Base-by-base conservation (phyloP, 2,329 filamentous ascomycete species). In the Ramularia endophylla region DNA sequence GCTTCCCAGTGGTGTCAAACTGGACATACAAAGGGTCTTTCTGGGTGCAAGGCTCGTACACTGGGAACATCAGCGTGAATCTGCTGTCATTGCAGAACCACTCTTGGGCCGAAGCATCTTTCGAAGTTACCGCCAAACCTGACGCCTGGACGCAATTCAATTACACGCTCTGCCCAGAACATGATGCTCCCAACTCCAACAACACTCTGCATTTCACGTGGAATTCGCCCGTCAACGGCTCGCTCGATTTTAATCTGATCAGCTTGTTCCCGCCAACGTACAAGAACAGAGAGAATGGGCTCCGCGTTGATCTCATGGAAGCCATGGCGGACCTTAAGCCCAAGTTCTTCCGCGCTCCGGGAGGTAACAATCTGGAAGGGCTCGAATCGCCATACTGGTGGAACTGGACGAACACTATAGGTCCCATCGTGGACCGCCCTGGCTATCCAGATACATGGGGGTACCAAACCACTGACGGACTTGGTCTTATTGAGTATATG, bases 401-500 rank as follows among this genome's bases (percentile, higher is more conserved):
- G 71, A 53, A 77, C 70, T 27, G 69, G 74, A 27, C 75, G 62
- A 46, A 75, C 39, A 73, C 72, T 0, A 62, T 80, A 20, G 75
- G 75, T 0, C 73, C 74, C 2, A 65, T 80, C 0, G 65, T 69
- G 36, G 61, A 62, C 25, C 58, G 79, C 2, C 75, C 74, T 7
- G 78, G 78, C 4, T 73, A 74, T 47, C 63, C 58, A 27, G 69
- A 69, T 16, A 69, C 74, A 18, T 83, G 80, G 80, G 60, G 56
- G 13, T 82, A 82, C 54, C 68, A 74, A 31, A 75, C 80, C 51
- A 82, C 78, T 0, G 69, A 82, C 47, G 80, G 77, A 0, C 65
- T 83, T 1, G 80, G 79, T 12, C 64, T 80, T 7, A 58, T 81
- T 34, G 80, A 83, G 59, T 82, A 82, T 48, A 73, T 53, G 77